Evolutionary conservation across 352 stramenopile genomes (phyloP).

Genomic region (Thraustochytrium sp.): DNA sequence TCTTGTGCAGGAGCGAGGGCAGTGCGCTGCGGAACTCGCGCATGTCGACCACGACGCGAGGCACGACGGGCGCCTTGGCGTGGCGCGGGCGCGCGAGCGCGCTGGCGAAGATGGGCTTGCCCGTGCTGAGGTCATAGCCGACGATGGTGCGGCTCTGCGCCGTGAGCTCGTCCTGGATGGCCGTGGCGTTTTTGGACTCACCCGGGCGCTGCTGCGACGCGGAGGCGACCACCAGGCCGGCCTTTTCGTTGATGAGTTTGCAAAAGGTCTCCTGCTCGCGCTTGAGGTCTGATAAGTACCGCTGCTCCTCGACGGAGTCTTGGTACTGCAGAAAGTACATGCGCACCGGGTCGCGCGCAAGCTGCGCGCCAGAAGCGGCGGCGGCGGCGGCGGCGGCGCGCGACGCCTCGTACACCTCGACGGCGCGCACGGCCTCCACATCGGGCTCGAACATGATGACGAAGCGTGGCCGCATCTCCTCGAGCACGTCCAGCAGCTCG

Average conservation of each 20-base stretch:
- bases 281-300: constrained; percentile 85
- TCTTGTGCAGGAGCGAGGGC: constrained; percentile 92
- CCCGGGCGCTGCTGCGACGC: background rate
- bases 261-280: constrained; percentile 93
- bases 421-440: constrained; percentile 83
- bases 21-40: constrained; percentile 91
- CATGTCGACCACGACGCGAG: constrained; percentile 84
- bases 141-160: background rate
- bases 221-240: constrained; percentile 70
- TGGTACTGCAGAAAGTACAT: constrained; percentile 95
- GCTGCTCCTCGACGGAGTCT: constrained; percentile 89
- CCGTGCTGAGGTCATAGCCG: constrained; percentile 16
- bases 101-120: constrained; percentile 12
- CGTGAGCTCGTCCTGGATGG: background rate
- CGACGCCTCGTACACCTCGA: constrained; percentile 84
- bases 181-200: background rate
- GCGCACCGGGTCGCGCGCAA: constrained; percentile 54
- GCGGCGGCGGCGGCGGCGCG: constrained; percentile 7
- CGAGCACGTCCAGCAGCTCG: constrained; percentile 59
- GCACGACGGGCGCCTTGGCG: constrained; percentile 70
- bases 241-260: constrained; percentile 89
- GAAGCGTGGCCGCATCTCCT: constrained; percentile 78
- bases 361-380: background rate
- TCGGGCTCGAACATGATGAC: constrained; percentile 92
- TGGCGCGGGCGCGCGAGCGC: background rate